Evolutionary conservation across 1,284 basidiomycete species (phyloP), one percentile per base, ranked within the genome.

Genomic region (Boletus sp.): DNA sequence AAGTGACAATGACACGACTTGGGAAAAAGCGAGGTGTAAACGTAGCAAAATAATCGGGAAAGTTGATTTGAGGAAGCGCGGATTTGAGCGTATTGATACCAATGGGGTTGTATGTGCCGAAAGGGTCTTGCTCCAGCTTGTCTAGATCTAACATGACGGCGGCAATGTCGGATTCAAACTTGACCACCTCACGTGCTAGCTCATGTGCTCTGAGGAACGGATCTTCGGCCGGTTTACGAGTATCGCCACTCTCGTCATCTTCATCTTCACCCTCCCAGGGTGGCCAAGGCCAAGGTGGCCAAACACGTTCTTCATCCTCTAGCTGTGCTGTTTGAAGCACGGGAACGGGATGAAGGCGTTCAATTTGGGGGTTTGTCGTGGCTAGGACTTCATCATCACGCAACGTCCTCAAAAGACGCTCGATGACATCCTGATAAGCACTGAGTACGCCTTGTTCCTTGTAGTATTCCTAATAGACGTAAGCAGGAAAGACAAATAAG

Each of bases 271-370:
- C 81, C 61, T 85, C 88, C 82, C 89, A 88, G 25, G 88, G 88
- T 68, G 93, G 93, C 92, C 92, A 95, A 4, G 93, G 93, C 89
- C 90, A 93, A 54, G 90, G 89, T 52, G 91, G 90, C 89, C 88
- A 92, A 31, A 83, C 77, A 59, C 78, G 79, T 38, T 89, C 78
- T 23, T 85, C 79, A 17, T 85, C 82, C 58, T 86, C 83, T n/a
- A 68, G 21, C 33, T 73, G 69, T 70, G 87, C 62, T 35, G 63
- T 63, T 57, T 69, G 69, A 11, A 44, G n/a, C 13, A 44, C 43
- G 14, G 68, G 51, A 59, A 66, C 23, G 19, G 75, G 58, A n/a
- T 60, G 60, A 43, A 68, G 52, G 28, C 56, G 64, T 47, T 64
- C 61, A 25, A 58, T 61, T 25, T 44, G 37, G 11, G 10, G 58